Base-by-base conservation (phyloP, 495 filamentous ascomycete genomes). In the Ramalina intermedia region DNA sequence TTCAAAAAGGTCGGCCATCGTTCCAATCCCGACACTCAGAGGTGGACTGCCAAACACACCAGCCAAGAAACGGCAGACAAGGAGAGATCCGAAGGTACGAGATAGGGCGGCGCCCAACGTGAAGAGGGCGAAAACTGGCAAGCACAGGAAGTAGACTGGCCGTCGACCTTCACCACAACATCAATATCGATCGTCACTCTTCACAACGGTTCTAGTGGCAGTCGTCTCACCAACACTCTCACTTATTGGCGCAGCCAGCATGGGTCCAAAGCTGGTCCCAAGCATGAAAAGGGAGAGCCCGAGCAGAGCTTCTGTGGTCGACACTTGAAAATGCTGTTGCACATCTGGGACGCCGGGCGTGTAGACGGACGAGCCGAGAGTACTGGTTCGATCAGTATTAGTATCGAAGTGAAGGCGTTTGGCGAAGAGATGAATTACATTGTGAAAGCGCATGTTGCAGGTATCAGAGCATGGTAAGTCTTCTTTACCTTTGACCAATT, bases 11-110 rank as follows among this genome's bases (percentile, higher is more conserved):
- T 83, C 79, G 33, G 72, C 69, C 39, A 67, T 67, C 5, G 74
- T 70, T 0, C 78, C 79, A 0, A 63, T 69, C 1, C 73, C 73
- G 9, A 81, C 72, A 21, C 76, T 67, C 12, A 82, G 62, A 12
- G 65, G 58, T 0, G 79, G 75, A 36, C 69, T 71, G 20, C 70
- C 56, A 37, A 67, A 63, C 6, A 79, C 56, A 1, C 80, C 82
- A 0, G 80, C 75, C 17, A 86, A 65, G 58, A 84, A 76, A 6
- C 82, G 70, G 33, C 73, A 72, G 43, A 79, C 62, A 16, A 73
- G 64, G 12, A 85, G 59, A 0, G 69, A 66, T 24, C 64, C 73
- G 39, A 85, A 73, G 20, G 63, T 74, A 16, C 70, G 66, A 1
- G 76, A 70, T 18, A 80, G 65, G 0, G 72, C 79, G 9, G 74